Conservation (phyloP, 2,329 filamentous ascomycete species). For the Shiraia bambusicola region DNA sequence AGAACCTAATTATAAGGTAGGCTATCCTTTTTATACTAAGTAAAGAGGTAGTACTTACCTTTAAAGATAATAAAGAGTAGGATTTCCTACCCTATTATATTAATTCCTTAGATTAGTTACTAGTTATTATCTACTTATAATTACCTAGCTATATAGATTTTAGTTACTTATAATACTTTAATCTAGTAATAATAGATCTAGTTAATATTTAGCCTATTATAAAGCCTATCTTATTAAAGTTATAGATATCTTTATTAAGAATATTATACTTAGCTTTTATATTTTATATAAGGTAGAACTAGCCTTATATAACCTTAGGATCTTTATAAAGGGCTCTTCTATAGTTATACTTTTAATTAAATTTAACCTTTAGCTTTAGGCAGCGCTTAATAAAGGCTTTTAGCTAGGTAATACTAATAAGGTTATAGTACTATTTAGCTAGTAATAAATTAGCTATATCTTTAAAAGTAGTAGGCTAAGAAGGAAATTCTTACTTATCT, state of each 20-base stretch:
- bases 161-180: conserved; percentile 11
- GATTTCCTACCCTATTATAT: conserved; percentile 2
- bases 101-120: conserved; percentile 12
- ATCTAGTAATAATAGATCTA: no score
- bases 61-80: conserved; percentile 6
- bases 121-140: conserved; percentile 9
- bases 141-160: conserved; percentile 13
- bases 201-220: no score
- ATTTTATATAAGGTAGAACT: no score
- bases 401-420: conserved; percentile 4
- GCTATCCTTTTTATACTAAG: conserved; percentile 8
- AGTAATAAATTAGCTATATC: conserved; percentile 12
- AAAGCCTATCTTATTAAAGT: conserved; percentile 35
- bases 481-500: conserved; percentile 6
- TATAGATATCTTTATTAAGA: conserved; percentile 13
- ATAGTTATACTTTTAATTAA: conserved; percentile 5
- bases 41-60: conserved; percentile 3
- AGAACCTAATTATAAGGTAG: conserved; percentile 2
- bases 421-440: conserved; percentile 6
- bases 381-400: conserved; percentile 11
- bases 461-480: conserved; percentile 7
- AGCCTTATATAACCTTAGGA: no score
- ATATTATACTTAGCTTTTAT: conserved; percentile 8
- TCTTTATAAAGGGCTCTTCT: conserved; percentile 6
- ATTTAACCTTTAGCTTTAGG: conserved; percentile 14